Evolutionary conservation across 2,329 filamentous ascomycete species (phyloP).

Genomic region (Colletotrichum camelliae): DNA sequence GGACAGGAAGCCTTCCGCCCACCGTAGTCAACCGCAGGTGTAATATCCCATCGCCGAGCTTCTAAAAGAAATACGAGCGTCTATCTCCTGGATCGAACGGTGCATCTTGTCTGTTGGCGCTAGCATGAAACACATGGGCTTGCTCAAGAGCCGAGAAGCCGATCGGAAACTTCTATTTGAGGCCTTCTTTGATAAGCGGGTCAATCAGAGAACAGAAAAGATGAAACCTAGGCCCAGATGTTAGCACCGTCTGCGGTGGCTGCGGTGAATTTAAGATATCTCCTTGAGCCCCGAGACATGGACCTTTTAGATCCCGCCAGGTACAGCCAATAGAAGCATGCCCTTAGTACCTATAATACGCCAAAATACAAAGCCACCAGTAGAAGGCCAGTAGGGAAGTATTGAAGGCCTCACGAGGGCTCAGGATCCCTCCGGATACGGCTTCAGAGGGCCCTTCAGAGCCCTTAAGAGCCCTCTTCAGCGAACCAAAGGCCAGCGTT

Average conservation of each 20-base stretch:
- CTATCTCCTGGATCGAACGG: not conserved
- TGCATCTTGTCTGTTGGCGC: not conserved
- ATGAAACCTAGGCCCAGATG: not conserved
- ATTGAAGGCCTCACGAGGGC: no score
- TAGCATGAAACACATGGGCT: not conserved
- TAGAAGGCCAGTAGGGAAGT: no score
- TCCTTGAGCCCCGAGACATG: no score
- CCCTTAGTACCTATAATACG: no score
- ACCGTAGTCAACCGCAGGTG: not conserved
- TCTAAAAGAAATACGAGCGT: not conserved
- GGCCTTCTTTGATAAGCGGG: not conserved
- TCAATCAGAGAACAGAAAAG: not conserved
- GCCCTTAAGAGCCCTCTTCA: no score
- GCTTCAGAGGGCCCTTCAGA: no score
- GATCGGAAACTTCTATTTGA: not conserved
- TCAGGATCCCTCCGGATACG: no score
- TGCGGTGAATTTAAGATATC: not conserved
- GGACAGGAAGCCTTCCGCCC: not conserved
- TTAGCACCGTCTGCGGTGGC: not conserved
- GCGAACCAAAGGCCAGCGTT: no score
- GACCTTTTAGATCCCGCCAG: no score
- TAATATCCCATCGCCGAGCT: not conserved
- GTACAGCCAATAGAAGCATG: no score
- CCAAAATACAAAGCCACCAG: no score
- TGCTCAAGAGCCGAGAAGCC: not conserved